Base-by-base conservation (phyloP, 768 basidiomycete genomes). In the Coprinopsis marcescibilis region DNA sequence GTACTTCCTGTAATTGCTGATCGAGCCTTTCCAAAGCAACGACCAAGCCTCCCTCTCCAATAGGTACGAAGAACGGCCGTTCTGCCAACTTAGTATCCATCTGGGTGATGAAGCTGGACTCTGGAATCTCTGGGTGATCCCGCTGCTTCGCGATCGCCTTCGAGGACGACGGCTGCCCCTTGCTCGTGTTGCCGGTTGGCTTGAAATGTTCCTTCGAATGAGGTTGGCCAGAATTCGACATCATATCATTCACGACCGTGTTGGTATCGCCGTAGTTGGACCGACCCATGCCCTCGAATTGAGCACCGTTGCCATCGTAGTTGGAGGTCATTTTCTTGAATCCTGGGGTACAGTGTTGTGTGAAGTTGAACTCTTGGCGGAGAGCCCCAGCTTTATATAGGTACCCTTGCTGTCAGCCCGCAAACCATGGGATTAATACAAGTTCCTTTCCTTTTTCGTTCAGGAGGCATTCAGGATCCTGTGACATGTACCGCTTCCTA, bases 11-110 rank as follows among this genome's bases (percentile, higher is more conserved):
- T 17, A 91, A 72, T 58, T 87, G 79, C 35, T 45, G 45, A 55
- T 91, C 82, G 32, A 90, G 76, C 57, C 79, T 80, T 59, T 85
- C 70, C 29, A 91, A 61, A 7, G 89, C 89, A 25, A 63, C 72
- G 49, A 83, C 75, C 24, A 89, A 58, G 35, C 87, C 85, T n/a
- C 72, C 72, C 56, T 76, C 79, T 13, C 71, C 73, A 46, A 90
- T 85, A 2, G 67, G 72, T 38, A 90, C 71, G 54, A 88, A 83
- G 69, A 87, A 89, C 0, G 82, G 81, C 34, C 83, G 66, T 23
- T 81, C 76, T 48, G 77, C 72, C 4, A 78, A 53, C 21, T 65
- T 63, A 51, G 77, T 76, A 42, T 83, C 78, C 26, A 66, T 63
- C 3, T 67, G 65, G 15, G 63, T 72, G 47, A 72, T 60, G 52